Evolutionary conservation across 2,329 filamentous ascomycete species (phyloP).

Genomic region (Lachnellula cervina): DNA sequence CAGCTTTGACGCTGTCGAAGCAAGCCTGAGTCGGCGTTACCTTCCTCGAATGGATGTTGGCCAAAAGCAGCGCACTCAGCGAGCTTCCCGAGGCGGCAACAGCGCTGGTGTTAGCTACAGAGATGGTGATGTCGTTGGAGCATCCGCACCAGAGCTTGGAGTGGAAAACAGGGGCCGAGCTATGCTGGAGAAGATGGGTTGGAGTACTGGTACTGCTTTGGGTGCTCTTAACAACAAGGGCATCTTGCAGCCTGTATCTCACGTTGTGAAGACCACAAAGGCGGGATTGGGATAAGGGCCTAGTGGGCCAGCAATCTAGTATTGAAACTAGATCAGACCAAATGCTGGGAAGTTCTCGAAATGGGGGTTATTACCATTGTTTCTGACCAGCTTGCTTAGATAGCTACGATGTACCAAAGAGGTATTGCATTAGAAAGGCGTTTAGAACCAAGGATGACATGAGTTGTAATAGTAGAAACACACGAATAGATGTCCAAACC

Average conservation of each 20-base stretch:
- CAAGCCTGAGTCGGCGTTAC: constrained; percentile 48
- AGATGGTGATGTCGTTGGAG: constrained; percentile 87
- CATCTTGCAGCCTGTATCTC: constrained; percentile 77
- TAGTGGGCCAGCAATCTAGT: no score
- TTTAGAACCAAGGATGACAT: neutral
- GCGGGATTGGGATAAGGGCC: constrained; percentile 65
- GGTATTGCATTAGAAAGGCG: neutral
- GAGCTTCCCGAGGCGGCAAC: constrained; percentile 33
- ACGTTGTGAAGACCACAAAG: constrained; percentile 81
- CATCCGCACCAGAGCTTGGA: constrained; percentile 76
- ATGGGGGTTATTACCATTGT: neutral
- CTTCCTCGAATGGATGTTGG: constrained; percentile 49
- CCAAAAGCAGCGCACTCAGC: constrained; percentile 28
- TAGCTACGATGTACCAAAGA: neutral
- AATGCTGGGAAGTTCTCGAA: neutral
- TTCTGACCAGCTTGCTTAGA: neutral
- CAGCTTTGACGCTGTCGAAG: constrained; percentile 45
- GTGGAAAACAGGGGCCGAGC: constrained; percentile 75
- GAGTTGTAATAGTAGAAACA: neutral
- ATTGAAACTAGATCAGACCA: no score
- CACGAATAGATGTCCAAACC: neutral
- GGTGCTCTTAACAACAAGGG: constrained; percentile 81
- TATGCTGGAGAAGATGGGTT: constrained; percentile 97
- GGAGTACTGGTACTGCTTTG: constrained; percentile 79
- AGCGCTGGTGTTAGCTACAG: constrained; percentile 54